These are phyloP conservation scores for Letharia lupina DNA, from an alignment of 495 filamentous ascomycete species.

Conservation along the genomic window DNA sequence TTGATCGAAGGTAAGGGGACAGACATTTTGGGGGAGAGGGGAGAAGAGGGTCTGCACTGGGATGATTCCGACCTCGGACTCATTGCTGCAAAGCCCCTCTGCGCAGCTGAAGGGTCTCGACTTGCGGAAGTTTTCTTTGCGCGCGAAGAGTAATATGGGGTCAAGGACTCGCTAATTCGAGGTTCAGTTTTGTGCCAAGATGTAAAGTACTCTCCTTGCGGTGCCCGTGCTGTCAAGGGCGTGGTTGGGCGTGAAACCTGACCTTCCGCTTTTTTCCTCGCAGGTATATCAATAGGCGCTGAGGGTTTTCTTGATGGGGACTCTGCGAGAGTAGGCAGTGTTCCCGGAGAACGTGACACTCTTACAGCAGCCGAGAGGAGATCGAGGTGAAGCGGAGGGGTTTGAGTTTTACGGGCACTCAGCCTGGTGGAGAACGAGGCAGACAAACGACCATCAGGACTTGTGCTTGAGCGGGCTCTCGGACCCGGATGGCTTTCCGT, in stretches of 20 bases:
- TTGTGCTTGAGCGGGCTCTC: constrained; percentile 9
- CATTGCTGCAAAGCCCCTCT: not conserved
- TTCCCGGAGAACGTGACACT: not conserved
- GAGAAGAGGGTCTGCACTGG: constrained; percentile 15
- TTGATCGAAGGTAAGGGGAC: constrained; percentile 19
- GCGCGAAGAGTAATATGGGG: constrained; percentile 12
- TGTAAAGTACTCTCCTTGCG: constrained; percentile 7
- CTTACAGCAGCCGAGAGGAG: not conserved
- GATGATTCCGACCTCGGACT: constrained; percentile 2
- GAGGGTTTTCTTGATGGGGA: constrained; percentile 3
- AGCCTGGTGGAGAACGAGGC: constrained; percentile 5
- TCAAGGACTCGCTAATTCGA: constrained; percentile 15
- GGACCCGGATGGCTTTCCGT: not conserved
- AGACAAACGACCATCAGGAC: constrained; percentile 5
- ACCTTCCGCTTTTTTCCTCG: not conserved
- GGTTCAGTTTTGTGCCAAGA: not conserved
- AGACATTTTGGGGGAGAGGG: constrained; percentile 11
- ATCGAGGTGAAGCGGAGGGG: not conserved
- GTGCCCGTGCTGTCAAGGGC: constrained; percentile 16
- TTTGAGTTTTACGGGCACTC: not conserved
- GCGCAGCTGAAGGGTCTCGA: not conserved
- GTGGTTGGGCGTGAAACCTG: constrained; percentile 13
- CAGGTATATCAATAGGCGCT: constrained; percentile 13
- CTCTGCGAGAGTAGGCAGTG: constrained; percentile 2
- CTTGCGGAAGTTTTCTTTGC: not conserved